These are phyloP conservation scores for Solanum tarijense DNA, from an alignment of 257 asterid species.

Conservation along the genomic window DNA sequence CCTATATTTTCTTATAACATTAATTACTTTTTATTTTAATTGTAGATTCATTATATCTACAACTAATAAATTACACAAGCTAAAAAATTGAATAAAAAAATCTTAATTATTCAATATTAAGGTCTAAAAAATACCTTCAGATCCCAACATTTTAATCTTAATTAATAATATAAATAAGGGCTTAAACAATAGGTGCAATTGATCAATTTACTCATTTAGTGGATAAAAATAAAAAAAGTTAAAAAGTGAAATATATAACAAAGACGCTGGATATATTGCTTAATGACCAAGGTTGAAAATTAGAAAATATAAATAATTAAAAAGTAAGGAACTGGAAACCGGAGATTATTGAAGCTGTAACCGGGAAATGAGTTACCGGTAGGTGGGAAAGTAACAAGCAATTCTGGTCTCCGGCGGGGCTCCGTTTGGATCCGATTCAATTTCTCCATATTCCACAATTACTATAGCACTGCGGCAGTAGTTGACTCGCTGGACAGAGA, in stretches of 20 bases:
- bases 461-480: not conserved
- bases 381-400: not conserved
- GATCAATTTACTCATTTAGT: not conserved
- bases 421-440: not conserved
- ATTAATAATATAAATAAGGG: not conserved
- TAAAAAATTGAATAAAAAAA: no score
- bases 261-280: not conserved
- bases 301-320: not conserved
- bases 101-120: no score
- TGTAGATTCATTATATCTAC: no score
- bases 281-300: not conserved
- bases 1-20: no score
- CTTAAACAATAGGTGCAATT: not conserved
- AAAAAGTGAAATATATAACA: not conserved
- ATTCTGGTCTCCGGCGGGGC: not conserved
- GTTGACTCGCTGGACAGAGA: not conserved
- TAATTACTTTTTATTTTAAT: no score
- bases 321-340: not conserved
- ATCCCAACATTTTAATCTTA: no score
- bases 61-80: no score
- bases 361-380: not conserved
- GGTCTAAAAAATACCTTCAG: no score
- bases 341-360: not conserved
- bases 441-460: not conserved
- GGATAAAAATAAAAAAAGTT: not conserved